A percentile compares a stretch with the other conserved stretches of the same genome.
Evolutionary conservation across 306 rosid species (phyloP).

Genomic region (Bauhinia variegata): DNA sequence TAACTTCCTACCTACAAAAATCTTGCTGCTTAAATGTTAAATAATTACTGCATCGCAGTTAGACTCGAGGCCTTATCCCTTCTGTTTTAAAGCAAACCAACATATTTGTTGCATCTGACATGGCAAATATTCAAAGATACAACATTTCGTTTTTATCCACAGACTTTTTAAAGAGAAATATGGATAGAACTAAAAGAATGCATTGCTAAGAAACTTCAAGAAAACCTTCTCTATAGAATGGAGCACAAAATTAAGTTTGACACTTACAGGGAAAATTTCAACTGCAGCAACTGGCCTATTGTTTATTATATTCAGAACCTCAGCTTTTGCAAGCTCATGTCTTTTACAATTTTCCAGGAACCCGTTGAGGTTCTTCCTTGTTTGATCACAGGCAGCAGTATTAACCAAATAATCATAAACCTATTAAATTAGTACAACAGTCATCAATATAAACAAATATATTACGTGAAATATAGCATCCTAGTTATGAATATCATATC

Average conservation of each 20-base stretch:
- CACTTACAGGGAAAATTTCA: slow-evolving; percentile 56
- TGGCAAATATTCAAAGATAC: not conserved
- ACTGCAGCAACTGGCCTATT: slow-evolving; percentile 54
- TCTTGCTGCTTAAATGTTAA: slow-evolving; percentile 2
- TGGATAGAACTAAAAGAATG: not conserved
- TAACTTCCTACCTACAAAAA: not conserved
- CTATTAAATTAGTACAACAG: slow-evolving; percentile 36
- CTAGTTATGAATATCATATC: not conserved
- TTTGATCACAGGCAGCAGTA: slow-evolving; percentile 60
- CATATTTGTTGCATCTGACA: not conserved
- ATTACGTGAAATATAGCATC: not conserved
- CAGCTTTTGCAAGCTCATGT: slow-evolving; percentile 71
- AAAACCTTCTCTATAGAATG: not conserved
- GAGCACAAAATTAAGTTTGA: not conserved
- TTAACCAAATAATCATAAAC: slow-evolving; percentile 71
- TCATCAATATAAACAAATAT: not conserved
- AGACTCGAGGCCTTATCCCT: too few species aligned
- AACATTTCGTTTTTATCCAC: not conserved
- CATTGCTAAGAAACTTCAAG: slow-evolving; percentile 12
- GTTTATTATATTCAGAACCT: slow-evolving; percentile 74
- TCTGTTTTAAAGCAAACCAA: too few species aligned
- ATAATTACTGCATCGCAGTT: too few species aligned
- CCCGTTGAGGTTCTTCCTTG: slow-evolving; percentile 53
- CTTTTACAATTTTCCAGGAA: slow-evolving; percentile 52
- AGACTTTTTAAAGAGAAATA: not conserved